phyloP scores from a whole-genome alignment of 768 basidiomycete genomes.

The Termitomyces sp. region DNA sequence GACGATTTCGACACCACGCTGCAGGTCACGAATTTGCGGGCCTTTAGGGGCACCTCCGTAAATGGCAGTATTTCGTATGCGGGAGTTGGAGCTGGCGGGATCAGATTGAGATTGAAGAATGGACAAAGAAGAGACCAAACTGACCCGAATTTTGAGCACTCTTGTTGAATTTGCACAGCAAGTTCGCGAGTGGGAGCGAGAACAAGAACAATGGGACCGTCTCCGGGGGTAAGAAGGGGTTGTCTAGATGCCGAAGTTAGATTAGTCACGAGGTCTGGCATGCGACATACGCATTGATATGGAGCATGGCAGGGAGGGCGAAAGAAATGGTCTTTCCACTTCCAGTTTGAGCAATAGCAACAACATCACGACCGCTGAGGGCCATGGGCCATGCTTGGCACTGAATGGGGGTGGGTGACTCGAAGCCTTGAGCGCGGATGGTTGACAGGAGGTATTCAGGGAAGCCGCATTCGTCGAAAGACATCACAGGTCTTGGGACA shows the following conservation, averaged over 20 bases:
- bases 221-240: constrained; percentile 87
- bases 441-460: constrained; percentile 94
- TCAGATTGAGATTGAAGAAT: neutral
- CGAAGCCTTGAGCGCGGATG: constrained; percentile 92
- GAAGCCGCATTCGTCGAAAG: constrained; percentile 94
- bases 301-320: constrained; percentile 97
- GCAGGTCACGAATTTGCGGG: constrained; percentile 95
- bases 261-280: constrained; percentile 8
- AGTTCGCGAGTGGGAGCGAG: constrained; percentile 97
- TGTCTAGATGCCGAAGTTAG: constrained; percentile 47
- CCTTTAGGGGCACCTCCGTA: constrained; percentile 99
- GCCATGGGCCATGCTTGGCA: constrained; percentile 99
- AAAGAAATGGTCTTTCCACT: constrained; percentile 99
- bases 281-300: constrained; percentile 89
- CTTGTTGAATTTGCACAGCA: constrained; percentile 98
- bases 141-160: constrained; percentile 96
- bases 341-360: constrained; percentile 97
- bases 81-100: constrained; percentile 69
- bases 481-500: constrained; percentile 84
- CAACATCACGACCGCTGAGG: constrained; percentile 86
- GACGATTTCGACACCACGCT: constrained; percentile 95
- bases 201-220: constrained; percentile 95
- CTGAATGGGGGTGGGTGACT: constrained; percentile 89
- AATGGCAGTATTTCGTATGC: constrained; percentile 97
- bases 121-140: constrained; percentile 15